Evolutionary conservation across 192 early-diverging fungal species (phyloP), one percentile per base, ranked within the genome.

Genomic region (Podila minutissima): DNA sequence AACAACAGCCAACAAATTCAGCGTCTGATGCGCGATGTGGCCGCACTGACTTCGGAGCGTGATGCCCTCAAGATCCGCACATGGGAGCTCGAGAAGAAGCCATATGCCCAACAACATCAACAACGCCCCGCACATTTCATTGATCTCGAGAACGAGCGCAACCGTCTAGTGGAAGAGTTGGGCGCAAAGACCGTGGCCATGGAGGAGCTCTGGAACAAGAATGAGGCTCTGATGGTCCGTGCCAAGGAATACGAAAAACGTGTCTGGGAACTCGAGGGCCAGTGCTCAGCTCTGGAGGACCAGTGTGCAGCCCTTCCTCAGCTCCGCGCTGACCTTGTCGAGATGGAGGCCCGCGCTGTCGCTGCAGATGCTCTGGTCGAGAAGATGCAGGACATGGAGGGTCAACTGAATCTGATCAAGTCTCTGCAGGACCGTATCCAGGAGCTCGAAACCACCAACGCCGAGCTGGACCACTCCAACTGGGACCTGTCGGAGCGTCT

Each of bases 171-270:
- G 5, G 77, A 81, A 19, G 77, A 81, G 29, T 66, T 81, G 10
- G 62, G 77, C 5, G 65, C 53, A 38, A 81, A 81, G 59, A 81
- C 77, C 0, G 77, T 81, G 28, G 70, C 77, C 8, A 81, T 72
- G 71, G 77, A 81, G 49, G 77, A 81, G 13, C 62, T 81, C 20
- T 81, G 77, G 77, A 81, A 81, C 53, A 81, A 81, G 62, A 81
- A 81, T 49, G 77, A 81, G 20, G 71, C 55, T 15, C 48, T 81
- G 48, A 73, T 69, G 70, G 61, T 81, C 35, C 77, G 77, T 9
- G 77, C 77, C 41, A 73, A 64, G 49, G 77, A 81, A 11, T 81
- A 81, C 58, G 76, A 81, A 61, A 81, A 81, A 46, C 76, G 76
- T 49, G 77, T 81, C 12, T 81, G 77, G 77, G 77, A 81, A 28